Conservation (phyloP, 805 yeast genomes). For the Wickerhamiella spandovensis region DNA sequence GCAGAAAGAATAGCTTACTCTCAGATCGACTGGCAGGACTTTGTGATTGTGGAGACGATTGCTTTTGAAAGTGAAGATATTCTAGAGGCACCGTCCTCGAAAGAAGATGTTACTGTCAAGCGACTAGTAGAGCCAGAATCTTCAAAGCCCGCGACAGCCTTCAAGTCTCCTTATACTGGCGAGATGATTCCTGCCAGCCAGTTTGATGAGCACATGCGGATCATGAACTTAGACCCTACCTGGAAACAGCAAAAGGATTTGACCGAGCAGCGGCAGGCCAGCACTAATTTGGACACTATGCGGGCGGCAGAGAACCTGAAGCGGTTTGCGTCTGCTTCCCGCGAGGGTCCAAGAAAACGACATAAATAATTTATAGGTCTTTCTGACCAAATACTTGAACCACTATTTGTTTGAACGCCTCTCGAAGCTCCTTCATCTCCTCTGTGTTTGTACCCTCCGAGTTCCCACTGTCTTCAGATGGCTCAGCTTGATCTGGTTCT, state of each 20-base stretch:
- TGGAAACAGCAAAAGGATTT: conserved; percentile 49
- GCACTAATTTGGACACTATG: conserved; percentile 24
- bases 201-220: conserved; percentile 53
- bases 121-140: conserved; percentile 27
- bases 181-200: conserved; percentile 53
- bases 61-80: conserved; percentile 29
- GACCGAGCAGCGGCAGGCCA: conserved; percentile 22
- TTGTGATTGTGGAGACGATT: conserved; percentile 54
- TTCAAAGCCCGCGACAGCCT: conserved; percentile 22
- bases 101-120: not conserved
- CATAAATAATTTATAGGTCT: conserved; percentile 7
- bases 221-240: conserved; percentile 62
- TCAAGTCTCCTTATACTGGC: conserved; percentile 73
- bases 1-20: conserved; percentile 41
- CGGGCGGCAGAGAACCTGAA: conserved; percentile 28
- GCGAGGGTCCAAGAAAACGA: not conserved
- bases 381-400: conserved; percentile 14
- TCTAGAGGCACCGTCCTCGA: not conserved
- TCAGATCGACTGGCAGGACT: conserved; percentile 80
- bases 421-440: not conserved
- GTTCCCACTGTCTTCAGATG: not conserved
- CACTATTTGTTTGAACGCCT: conserved; percentile 10
- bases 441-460: too few species aligned
- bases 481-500: not conserved
- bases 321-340: conserved; percentile 10